Evolutionary conservation across 225 moss, liverwort and hornwort species (phyloP), one percentile per base, ranked within the genome.

Genomic region (Pseudoscleropodium purum): DNA sequence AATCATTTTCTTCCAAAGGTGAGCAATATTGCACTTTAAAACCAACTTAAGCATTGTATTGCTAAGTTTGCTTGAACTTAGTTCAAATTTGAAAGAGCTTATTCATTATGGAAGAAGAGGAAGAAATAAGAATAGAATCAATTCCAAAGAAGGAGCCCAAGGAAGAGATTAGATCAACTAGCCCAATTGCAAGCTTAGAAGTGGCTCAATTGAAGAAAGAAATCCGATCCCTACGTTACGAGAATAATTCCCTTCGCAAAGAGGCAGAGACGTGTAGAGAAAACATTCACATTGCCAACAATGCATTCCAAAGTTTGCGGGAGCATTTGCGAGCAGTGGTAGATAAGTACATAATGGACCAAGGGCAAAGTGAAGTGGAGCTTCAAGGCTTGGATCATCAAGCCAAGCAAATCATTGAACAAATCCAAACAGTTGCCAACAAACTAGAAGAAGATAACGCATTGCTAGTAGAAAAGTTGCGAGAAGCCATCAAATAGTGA

Each of bases 391-490:
- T 94, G 16, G 90, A 90, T 66, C 18, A 84, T 2, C 86, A 87
- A 78, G 88, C 91, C 31, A 91, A 88, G 19, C 68, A 91, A 31
- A 89, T 86, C 80, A 92, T 92, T 2, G 88, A 90, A 29, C 84
- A 47, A 17, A 92, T 88, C 57, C 90, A 92, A 91, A 85, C 20
- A 15, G 90, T 89, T 45, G 94, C 91, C 2, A 52, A 61, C 5
- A 82, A 64, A 29, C 5, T 91, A 25, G 94, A 90, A 78, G 91
- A 94, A 29, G 94, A 92, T 73, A 94, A 87, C 6, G 72, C 72
- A 76, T 82, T 82, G 78, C 60, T 92, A 54, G 81, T 90, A 15
- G 90, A 94, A 36, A 92, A 91, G 61, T 73, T 92, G 23, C 77
- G 76, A 83, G 82, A 87, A 66, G 92, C 83, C 33, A 86, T 91